Evolutionary conservation across 306 rosid species (phyloP), one percentile per base, ranked within the genome.

Genomic region (Neltuma alba): DNA sequence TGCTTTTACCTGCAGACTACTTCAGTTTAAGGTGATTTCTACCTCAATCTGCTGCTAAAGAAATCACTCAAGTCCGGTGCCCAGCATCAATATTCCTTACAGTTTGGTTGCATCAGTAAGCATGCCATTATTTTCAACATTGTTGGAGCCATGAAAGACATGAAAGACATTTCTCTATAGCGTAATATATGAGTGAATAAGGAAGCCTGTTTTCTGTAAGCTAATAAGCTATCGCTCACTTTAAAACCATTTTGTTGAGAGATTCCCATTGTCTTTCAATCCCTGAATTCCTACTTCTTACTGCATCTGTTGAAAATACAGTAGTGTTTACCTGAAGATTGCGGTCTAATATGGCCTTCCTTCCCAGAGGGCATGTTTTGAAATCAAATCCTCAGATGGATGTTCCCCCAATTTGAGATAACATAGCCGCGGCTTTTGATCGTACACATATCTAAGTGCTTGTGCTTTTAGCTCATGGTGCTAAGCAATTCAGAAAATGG

Each of bases 181-280:
- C 77, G 33, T 76, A 65, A 47, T 70, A 52, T 61, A 65, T 78
- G 33, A 40, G 25, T 83, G 66, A 57, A 66, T 25, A 50, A 16
- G 72, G 57, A 38, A 25, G 36, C 63, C 34, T 74, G 47, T 61
- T 76, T 71, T 76, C 30, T 76, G 66, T 63, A 75, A 52, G 76
- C 74, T 60, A 76, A 38, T 55, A 15, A 15, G 41, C 11, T 31
- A 15, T 62, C 20, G 1, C 33, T 21, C 52, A 21, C 21, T 67
- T 23, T 37, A 4, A 67, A 11, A 67, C 6, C 33, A 67, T 67
- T 12, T 67, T 67, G 33, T 33, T n/a, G 50, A 42, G 48, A 38
- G 40, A 67, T 4, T 67, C 34, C 30, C n/a, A 12, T 67, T 40
- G 33, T 44, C 20, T 40, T 37, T 38, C 7, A 1, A 14, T 27